Percentiles rank a stretch among this genome's conserved stretches.
phyloP scores from a whole-genome alignment of 306 rosid species.

The Vicia faba region DNA sequence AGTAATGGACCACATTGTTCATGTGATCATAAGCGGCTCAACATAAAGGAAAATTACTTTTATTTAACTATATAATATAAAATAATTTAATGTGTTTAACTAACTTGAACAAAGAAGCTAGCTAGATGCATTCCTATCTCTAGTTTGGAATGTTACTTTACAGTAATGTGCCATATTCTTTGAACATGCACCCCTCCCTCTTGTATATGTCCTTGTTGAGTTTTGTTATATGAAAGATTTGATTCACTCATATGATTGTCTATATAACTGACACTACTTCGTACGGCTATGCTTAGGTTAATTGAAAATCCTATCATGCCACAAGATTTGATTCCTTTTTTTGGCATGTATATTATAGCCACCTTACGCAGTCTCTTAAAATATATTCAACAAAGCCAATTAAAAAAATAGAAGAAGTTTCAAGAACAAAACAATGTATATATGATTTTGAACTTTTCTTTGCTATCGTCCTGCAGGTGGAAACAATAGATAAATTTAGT shows the following conservation, averaged over 20 bases:
- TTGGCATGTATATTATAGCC: neutral
- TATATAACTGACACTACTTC: constrained; percentile 29
- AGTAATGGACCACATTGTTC: constrained; percentile 57
- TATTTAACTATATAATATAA: constrained; percentile 31
- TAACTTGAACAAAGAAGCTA: constrained; percentile 35
- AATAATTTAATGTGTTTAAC: constrained; percentile 36
- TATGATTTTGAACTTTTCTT: too few relatives aligned
- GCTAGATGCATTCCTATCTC: constrained; percentile 50
- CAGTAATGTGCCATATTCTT: constrained; percentile 42
- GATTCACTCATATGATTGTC: constrained; percentile 37
- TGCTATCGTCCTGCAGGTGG: too few relatives aligned
- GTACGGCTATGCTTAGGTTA: constrained; percentile 4
- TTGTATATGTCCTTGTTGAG: constrained; percentile 5
- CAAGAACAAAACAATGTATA: too few relatives aligned
- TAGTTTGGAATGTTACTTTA: constrained; percentile 56
- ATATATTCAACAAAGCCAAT: neutral
- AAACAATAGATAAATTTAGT: too few relatives aligned
- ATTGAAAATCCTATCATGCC: constrained; percentile 9
- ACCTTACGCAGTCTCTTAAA: neutral
- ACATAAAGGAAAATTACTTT: constrained; percentile 34
- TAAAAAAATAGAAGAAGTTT: neutral
- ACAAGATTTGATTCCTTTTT: constrained; percentile 28
- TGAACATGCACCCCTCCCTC: constrained; percentile 50
- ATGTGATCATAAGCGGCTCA: constrained; percentile 56
- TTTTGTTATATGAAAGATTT: constrained; percentile 41